Evolutionary conservation across 2,329 filamentous ascomycete genomes (phyloP).

Genomic region (Nemania bipapillata): DNA sequence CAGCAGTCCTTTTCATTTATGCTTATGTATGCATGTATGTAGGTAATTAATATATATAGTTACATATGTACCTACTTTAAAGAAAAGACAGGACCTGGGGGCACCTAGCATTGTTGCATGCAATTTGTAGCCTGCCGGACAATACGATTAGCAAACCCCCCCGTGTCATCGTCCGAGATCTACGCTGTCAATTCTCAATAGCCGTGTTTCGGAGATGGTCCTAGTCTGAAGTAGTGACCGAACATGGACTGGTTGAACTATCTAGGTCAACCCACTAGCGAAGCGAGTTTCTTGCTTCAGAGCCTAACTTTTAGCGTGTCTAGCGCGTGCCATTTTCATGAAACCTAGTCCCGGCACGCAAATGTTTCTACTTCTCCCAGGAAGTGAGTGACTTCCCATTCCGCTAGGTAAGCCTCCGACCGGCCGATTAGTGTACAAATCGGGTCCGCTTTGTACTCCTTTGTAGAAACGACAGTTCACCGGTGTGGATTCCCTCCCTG

Average conservation of each 20-base stretch:
- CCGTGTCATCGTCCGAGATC: conserved; percentile 22
- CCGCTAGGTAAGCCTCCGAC: conserved; percentile 1
- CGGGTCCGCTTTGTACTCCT: conserved; percentile 14
- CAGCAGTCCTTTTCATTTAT: no score
- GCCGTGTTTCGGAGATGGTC: conserved; percentile 26
- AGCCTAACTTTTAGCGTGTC: not conserved
- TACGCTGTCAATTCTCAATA: conserved; percentile 26
- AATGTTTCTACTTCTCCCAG: conserved; percentile 6
- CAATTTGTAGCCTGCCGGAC: not conserved
- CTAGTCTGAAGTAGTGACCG: not conserved
- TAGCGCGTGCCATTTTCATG: not conserved
- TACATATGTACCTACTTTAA: no score
- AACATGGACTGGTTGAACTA: no score
- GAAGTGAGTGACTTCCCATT: not conserved
- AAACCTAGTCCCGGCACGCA: conserved; percentile 19
- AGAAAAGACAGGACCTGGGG: no score
- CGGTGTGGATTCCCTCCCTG: conserved; percentile 32
- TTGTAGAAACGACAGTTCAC: conserved; percentile 26
- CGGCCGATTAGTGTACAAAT: not conserved
- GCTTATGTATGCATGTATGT: no score
- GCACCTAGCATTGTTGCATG: no score
- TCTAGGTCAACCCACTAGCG: not conserved
- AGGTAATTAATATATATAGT: no score
- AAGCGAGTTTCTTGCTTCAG: conserved; percentile 28
- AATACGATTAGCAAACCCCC: not conserved